Percentiles rank a stretch among this genome's conserved stretches.
phyloP scores from a whole-genome alignment of 495 filamentous ascomycete species.

The Penicillium maclennaniae region DNA sequence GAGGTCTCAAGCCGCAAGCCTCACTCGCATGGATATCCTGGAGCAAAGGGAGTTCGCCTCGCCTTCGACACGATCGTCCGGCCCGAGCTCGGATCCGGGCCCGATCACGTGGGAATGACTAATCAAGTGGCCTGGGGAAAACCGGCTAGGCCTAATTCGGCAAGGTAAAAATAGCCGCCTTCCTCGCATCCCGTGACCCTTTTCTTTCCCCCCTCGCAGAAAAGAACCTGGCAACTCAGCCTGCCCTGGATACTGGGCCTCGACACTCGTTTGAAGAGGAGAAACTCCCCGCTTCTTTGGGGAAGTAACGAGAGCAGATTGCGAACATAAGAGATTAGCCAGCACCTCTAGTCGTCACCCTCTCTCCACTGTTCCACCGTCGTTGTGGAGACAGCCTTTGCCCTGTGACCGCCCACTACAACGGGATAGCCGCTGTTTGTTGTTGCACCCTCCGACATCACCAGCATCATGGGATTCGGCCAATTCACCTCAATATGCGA shows the following conservation, averaged over 20 bases:
- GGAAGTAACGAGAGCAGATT: not conserved
- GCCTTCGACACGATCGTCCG: not conserved
- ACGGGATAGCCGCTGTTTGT: constrained; percentile 19
- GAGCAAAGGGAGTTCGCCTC: not conserved
- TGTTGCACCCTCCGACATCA: constrained; percentile 13
- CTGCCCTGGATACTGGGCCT: not conserved
- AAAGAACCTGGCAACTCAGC: not conserved
- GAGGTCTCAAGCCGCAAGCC: too few relatives aligned
- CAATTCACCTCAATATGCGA: constrained; percentile 84
- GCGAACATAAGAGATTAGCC: not conserved
- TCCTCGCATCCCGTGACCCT: constrained; percentile 14
- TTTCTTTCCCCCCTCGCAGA: constrained; percentile 10
- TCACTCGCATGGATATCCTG: not conserved
- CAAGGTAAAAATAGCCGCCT: constrained; percentile 15
- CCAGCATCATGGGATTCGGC: constrained; percentile 74
- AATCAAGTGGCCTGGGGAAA: constrained; percentile 1
- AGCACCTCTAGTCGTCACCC: constrained; percentile 11
- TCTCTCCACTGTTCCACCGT: constrained; percentile 22
- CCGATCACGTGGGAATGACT: constrained; percentile 1
- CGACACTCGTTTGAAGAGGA: constrained; percentile 3
- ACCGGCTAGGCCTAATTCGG: constrained; percentile 8
- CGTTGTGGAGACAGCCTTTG: constrained; percentile 28
- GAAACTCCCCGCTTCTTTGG: constrained; percentile 3
- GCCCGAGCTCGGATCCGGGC: constrained; percentile 3
- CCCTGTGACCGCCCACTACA: constrained; percentile 23